Evolutionary conservation across 345 rosid genomes (phyloP).

Genomic region (Gossypium thurberi): DNA sequence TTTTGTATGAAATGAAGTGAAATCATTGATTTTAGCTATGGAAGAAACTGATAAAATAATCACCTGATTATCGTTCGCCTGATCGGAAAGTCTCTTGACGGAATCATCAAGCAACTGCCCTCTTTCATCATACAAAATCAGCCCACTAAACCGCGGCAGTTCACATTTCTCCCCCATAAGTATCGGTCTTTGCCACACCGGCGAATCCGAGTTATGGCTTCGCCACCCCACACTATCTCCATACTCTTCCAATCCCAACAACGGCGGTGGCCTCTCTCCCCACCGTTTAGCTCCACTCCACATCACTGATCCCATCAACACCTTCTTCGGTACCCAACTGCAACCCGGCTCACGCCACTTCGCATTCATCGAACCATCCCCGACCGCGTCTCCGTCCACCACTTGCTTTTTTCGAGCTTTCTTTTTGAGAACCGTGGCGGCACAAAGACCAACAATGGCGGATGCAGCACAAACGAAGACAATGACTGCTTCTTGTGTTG

Average conservation of each 20-base stretch:
- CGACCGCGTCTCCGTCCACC: constrained; percentile 8
- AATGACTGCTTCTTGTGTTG: constrained; percentile 43
- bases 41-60: background rate
- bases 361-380: background rate
- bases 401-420: constrained; percentile 27
- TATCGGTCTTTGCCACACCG: constrained; percentile 77
- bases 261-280: constrained; percentile 32
- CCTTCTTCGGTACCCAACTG: constrained; percentile 38
- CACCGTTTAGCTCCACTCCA: constrained; percentile 63
- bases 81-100: constrained; percentile 18
- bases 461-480: constrained; percentile 41
- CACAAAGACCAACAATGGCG: constrained; percentile 40
- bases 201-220: constrained; percentile 52
- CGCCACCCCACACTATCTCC: constrained; percentile 27
- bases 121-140: constrained; percentile 64
- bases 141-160: constrained; percentile 68
- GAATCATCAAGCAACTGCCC: constrained; percentile 42
- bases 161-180: constrained; percentile 88
- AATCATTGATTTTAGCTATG: background rate
- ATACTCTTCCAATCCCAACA: constrained; percentile 25
- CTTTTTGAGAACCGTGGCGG: constrained; percentile 31
- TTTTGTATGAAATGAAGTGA: too few relatives aligned
- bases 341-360: constrained; percentile 20
- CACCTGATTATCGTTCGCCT: background rate
- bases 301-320: constrained; percentile 48